phyloP scores from a whole-genome alignment of 2,329 filamentous ascomycete genomes.

The Clonostachys solani region DNA sequence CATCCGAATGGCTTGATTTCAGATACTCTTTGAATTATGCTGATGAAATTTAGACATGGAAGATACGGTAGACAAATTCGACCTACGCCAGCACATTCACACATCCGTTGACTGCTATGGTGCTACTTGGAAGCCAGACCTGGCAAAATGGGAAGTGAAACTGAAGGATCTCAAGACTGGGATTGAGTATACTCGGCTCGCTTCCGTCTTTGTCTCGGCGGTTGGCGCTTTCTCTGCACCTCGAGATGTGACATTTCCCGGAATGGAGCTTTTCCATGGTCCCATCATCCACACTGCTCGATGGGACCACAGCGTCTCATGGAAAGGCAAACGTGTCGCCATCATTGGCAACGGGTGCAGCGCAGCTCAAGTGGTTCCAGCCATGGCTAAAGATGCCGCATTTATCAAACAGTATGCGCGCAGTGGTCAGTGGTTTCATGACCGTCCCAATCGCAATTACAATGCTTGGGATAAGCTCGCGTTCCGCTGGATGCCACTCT shows the following conservation, averaged over 20 bases:
- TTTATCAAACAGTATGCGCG: conserved; percentile 9
- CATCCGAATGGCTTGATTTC: too few species aligned
- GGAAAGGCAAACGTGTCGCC: conserved; percentile 21
- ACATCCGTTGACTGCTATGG: conserved; percentile 10
- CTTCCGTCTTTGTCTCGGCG: conserved; percentile 15
- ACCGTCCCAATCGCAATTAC: conserved; percentile 10
- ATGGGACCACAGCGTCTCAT: conserved; percentile 21
- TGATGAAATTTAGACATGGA: conserved; percentile 6
- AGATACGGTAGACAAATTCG: conserved; percentile 6
- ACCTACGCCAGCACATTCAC: conserved; percentile 13
- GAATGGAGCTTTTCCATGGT: conserved; percentile 24
- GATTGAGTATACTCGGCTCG: conserved; percentile 8
- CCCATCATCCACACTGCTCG: conserved; percentile 24
- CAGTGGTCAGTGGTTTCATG: conserved; percentile 11
- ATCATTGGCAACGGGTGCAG: conserved; percentile 30
- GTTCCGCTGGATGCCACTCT: conserved; percentile 14
- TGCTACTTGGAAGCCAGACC: conserved; percentile 10
- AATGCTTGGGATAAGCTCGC: conserved; percentile 9
- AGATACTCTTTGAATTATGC: too few species aligned
- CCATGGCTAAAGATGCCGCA: conserved; percentile 15
- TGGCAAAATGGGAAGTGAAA: conserved; percentile 10
- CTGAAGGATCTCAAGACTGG: conserved; percentile 9
- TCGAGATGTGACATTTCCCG: conserved; percentile 15
- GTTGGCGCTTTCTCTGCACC: conserved; percentile 18
- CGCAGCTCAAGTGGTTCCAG: conserved; percentile 26